phyloP scores from a whole-genome alignment of 2,329 filamentous ascomycete genomes.

The Monosporascus sp. region DNA sequence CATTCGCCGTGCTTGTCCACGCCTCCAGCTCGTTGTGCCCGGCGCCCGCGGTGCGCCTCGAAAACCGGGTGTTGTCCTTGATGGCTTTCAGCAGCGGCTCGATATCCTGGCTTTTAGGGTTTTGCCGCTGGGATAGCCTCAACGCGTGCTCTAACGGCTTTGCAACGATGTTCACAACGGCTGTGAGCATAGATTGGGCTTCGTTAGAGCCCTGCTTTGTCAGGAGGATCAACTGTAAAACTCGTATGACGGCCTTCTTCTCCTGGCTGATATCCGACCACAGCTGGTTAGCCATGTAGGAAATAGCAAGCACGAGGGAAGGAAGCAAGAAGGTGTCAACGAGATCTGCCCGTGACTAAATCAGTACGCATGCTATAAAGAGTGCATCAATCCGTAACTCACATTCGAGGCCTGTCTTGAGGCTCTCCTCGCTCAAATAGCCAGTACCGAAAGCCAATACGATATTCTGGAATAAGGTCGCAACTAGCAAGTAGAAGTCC shows the following conservation, averaged over 20 bases:
- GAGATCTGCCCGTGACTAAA: conserved; percentile 48
- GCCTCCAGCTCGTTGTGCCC: conserved; percentile 63
- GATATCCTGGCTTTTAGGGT: conserved; percentile 63
- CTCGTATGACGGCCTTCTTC: conserved; percentile 63
- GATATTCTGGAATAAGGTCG: conserved; percentile 71
- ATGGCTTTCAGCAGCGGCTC: conserved; percentile 64
- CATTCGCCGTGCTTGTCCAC: conserved; percentile 55
- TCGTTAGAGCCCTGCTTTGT: conserved; percentile 67
- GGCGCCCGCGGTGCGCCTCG: conserved; percentile 56
- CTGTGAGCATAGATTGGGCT: conserved; percentile 63
- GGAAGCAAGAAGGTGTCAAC: conserved; percentile 78
- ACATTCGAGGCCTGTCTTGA: conserved; percentile 75
- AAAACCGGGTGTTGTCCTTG: conserved; percentile 51
- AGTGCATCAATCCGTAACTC: conserved; percentile 26
- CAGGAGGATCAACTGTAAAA: conserved; percentile 67
- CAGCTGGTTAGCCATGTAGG: conserved; percentile 66
- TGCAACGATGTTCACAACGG: conserved; percentile 67
- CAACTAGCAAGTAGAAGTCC: conserved; percentile 74
- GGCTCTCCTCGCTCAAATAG: conserved; percentile 60
- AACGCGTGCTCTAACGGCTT: conserved; percentile 64
- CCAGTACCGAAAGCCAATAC: conserved; percentile 64
- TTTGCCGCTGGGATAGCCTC: conserved; percentile 58
- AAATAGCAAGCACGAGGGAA: conserved; percentile 67
- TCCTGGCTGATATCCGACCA: conserved; percentile 60
- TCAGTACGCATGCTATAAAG: conserved; percentile 11